Conservation (phyloP, 306 rosid genomes). For the Styphnolobium japonicum region DNA sequence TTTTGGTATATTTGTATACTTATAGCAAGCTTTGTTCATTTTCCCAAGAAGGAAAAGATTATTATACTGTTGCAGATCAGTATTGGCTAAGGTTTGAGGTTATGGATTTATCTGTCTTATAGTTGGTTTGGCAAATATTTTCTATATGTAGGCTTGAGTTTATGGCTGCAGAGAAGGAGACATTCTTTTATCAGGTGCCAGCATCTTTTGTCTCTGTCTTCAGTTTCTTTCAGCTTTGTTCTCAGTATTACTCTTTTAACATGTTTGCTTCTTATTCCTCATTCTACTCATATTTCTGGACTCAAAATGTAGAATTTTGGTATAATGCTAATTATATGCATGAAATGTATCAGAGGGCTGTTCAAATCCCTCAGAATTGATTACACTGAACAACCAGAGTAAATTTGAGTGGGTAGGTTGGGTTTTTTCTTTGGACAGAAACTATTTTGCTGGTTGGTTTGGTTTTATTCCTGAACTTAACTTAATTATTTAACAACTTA, state of each 20-base stretch:
- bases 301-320: conserved; percentile 5
- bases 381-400: conserved; percentile 13
- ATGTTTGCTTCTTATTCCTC: conserved; percentile 18
- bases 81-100: conserved; percentile 3
- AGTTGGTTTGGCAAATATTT: conserved; percentile 19
- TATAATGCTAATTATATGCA: conserved; percentile 1
- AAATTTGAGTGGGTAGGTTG: conserved; percentile 21
- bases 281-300: conserved; percentile 10
- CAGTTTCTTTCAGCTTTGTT: conserved; percentile 23
- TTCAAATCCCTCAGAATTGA: conserved; percentile 16
- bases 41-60: neutral
- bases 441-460: conserved; percentile 12
- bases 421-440: conserved; percentile 18
- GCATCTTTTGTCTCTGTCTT: conserved; percentile 9
- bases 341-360: conserved; percentile 24
- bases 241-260: neutral
- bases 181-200: conserved; percentile 79
- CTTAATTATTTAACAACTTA: conserved; percentile 2
- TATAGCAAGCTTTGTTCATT: conserved; percentile 2
- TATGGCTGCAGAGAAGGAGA: conserved; percentile 63
- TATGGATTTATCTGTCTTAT: conserved; percentile 7
- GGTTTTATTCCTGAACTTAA: neutral
- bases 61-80: conserved; percentile 6
- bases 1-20: neutral
- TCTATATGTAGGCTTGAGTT: conserved; percentile 76